Base-by-base conservation (phyloP, 495 filamentous ascomycete genomes). In the Extremus antarcticus region DNA sequence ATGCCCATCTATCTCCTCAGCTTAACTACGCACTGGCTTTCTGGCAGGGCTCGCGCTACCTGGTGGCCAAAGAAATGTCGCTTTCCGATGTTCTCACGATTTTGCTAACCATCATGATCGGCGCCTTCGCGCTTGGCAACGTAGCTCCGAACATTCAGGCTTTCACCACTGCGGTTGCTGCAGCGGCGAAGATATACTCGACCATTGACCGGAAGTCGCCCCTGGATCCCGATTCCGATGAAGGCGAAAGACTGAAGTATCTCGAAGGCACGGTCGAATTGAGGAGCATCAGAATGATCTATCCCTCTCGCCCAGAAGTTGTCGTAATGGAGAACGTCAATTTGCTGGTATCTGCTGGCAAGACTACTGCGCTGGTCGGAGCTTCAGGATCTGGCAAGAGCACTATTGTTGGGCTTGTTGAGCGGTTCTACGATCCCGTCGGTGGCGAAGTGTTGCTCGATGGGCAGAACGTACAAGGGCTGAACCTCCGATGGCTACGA, bases 181-280 rank as follows among this genome's bases (percentile, higher is more conserved):
- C 92, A 4, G 89, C 87, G 13, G 75, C 78, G 24, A 95, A 98
- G 73, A 94, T 97, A 56, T 96, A 82, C 70, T 84, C 75, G 57
- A 94, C 90, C 1, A 96, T 98, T 60, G 90, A 96, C 63, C 85
- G 92, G 47, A 56, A 69, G n/a, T 97, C 92, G 0, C 90, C 90
- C 1, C 71, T 96, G 43, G 85, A 98, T 67, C 86, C 92, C 0
- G 82, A 78, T 21, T 78, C 78, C 2, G 79, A 87, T 0, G 76
- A 74, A 15, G 91, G 92, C 20, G 67, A 73, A 43, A 89, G 76
- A 51, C 78, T 90, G 8, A 80, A 89, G 2, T 65, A 79, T 23
- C 76, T 94, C 4, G 74, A 84, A 35, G 92, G 90, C 24, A 82
- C 79, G 7, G 82, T 98, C 53, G 86, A 92, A 60, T 73, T 98